These are phyloP conservation scores for Citrullus colocynthis DNA, from an alignment of 306 rosid species.

Conservation along the genomic window DNA sequence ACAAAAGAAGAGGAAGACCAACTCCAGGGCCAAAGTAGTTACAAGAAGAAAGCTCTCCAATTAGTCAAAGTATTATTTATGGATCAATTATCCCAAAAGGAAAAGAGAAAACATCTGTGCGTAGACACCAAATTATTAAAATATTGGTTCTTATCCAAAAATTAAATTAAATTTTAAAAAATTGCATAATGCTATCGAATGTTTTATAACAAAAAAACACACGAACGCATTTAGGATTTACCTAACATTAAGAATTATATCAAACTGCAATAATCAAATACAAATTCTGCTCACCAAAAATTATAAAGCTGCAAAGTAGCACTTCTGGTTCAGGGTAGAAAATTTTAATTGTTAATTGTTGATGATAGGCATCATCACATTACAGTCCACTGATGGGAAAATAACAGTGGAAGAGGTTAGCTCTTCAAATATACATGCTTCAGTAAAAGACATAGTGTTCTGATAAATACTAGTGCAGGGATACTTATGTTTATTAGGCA, in stretches of 20 bases:
- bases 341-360: not conserved
- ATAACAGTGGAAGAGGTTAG: not conserved
- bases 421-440: not conserved
- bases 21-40: not conserved
- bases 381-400: not conserved
- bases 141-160: too few species aligned
- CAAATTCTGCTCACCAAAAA: not conserved
- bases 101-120: too few species aligned
- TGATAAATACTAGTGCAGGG: not conserved
- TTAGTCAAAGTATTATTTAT: not conserved
- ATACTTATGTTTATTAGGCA: not conserved
- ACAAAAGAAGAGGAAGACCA: not conserved
- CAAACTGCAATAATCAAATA: not conserved
- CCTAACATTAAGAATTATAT: not conserved
- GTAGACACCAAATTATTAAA: too few species aligned
- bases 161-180: too few species aligned
- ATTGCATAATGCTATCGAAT: too few species aligned
- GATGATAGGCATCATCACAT: not conserved
- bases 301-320: not conserved
- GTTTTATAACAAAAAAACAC: too few species aligned
- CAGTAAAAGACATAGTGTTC: not conserved
- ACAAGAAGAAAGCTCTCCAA: not conserved
- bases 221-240: not conserved
- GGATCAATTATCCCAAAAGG: too few species aligned
- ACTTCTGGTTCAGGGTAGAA: not conserved